A percentile compares a stretch with the other conserved stretches of the same genome.
These are phyloP conservation scores for Ceratocystiopsis minuta DNA, from an alignment of 2,329 filamentous ascomycete genomes.

Conservation along the genomic window DNA sequence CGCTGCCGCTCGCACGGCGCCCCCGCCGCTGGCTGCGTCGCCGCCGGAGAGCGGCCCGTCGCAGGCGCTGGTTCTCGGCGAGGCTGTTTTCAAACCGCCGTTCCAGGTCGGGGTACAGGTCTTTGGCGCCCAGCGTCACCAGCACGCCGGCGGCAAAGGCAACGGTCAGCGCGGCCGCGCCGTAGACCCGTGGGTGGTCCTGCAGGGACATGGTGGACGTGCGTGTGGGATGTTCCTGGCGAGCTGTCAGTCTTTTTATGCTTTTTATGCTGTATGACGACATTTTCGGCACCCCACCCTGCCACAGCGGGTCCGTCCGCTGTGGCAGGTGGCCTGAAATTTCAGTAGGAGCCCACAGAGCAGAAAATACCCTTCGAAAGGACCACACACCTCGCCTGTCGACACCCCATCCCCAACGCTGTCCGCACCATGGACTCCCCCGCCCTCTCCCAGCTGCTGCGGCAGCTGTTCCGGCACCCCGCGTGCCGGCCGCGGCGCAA, in stretches of 20 bases:
- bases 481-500: slow-evolving; percentile 39
- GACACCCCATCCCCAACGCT: too few relatives aligned
- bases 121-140: slow-evolving; percentile 60
- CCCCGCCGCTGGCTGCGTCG: background rate
- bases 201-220: slow-evolving; percentile 34
- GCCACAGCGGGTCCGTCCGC: too few relatives aligned
- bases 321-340: too few relatives aligned
- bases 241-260: too few relatives aligned
- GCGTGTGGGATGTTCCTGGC: too few relatives aligned
- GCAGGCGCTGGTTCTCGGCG: slow-evolving; percentile 7
- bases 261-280: too few relatives aligned
- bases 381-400: too few relatives aligned
- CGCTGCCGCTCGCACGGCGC: background rate
- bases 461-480: slow-evolving; percentile 65
- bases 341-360: too few relatives aligned
- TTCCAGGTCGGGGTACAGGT: slow-evolving; percentile 61
- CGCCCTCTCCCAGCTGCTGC: slow-evolving; percentile 46
- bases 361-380: too few relatives aligned
- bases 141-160: slow-evolving; percentile 66
- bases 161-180: slow-evolving; percentile 45
- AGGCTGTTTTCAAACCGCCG: slow-evolving; percentile 31
- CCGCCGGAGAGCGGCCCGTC: background rate
- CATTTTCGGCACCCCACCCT: too few relatives aligned
- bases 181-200: slow-evolving; percentile 43
- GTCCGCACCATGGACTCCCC: slow-evolving; percentile 8